Percentiles rank a stretch among this genome's conserved stretches.
Evolutionary conservation across 495 filamentous ascomycete genomes (phyloP).

Genomic region (Hypomontagnella monticulosa): DNA sequence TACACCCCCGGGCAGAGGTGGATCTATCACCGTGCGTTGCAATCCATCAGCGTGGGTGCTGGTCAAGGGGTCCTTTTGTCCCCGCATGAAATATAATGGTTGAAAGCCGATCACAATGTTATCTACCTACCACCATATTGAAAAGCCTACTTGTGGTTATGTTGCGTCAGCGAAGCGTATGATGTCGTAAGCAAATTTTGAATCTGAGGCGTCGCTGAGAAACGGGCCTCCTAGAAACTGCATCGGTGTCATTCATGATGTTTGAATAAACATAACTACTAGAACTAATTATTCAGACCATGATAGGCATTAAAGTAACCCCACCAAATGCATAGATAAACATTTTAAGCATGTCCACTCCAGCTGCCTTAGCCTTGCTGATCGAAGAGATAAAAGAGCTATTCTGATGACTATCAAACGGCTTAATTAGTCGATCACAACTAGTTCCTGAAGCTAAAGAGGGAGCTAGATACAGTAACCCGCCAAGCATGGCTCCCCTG

Average conservation of each 20-base stretch:
- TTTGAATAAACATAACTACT: not conserved
- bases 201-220: not conserved
- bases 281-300: no score
- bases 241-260: not conserved
- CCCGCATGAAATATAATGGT: conserved; percentile 17
- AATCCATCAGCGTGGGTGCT: conserved; percentile 24
- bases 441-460: conserved; percentile 21
- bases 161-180: not conserved
- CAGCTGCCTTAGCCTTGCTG: conserved; percentile 5
- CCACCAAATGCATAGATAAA: not conserved
- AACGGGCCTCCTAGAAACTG: not conserved
- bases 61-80: conserved; percentile 16
- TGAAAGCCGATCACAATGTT: conserved; percentile 38
- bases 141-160: conserved; percentile 7
- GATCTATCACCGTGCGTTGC: conserved; percentile 33
- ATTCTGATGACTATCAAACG: conserved; percentile 36
- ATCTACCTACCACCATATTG: conserved; percentile 15
- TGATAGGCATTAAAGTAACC: no score
- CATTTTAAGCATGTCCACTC: conserved; percentile 9
- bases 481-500: conserved; percentile 9
- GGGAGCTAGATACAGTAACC: conserved; percentile 8
- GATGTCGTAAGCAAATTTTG: not conserved
- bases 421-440: conserved; percentile 28
- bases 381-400: conserved; percentile 21
- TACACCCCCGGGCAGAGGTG: conserved; percentile 13